Conservation (phyloP, 2,329 filamentous ascomycete genomes). For the Botryotinia narcissicola region DNA sequence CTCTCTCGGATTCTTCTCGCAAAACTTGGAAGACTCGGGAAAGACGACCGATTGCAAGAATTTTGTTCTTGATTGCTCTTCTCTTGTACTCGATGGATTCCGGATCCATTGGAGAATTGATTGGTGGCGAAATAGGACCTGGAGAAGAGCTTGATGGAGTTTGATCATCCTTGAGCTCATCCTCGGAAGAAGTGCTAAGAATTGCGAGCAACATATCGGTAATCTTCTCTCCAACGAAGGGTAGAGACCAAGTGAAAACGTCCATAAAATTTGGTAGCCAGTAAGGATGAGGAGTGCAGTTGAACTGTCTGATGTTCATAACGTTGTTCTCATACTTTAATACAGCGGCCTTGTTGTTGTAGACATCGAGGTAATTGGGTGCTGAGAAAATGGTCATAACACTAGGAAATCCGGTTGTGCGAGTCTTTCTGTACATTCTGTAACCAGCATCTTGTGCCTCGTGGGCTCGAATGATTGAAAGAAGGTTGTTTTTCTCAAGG, state of each 20-base stretch:
- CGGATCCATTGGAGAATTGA: constrained; percentile 59
- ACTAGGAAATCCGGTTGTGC: constrained; percentile 96
- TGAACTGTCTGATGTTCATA: constrained; percentile 99
- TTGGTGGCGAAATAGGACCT: constrained; percentile 72
- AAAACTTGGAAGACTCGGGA: constrained; percentile 98
- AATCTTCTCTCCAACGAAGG: constrained; percentile 98
- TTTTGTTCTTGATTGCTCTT: constrained; percentile 99
- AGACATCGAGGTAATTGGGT: constrained; percentile 97
- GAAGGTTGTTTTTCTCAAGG: constrained; percentile 96
- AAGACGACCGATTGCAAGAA: constrained; percentile 91
- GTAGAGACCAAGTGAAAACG: constrained; percentile 99
- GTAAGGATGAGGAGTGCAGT: constrained; percentile 98
- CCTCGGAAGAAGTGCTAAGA: constrained; percentile 97
- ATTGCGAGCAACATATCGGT: constrained; percentile 99
- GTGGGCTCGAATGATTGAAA: constrained; percentile 95
- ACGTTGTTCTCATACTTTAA: constrained; percentile 99
- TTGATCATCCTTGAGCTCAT: constrained; percentile 89
- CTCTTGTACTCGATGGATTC: constrained; percentile 93
- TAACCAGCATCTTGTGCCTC: constrained; percentile 98
- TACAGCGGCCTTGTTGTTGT: constrained; percentile 99
- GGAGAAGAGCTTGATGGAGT: constrained; percentile 61
- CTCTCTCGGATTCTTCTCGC: constrained; percentile 93
- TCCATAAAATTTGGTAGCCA: constrained; percentile 99
- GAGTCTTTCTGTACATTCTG: constrained; percentile 98
- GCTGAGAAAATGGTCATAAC: constrained; percentile 99